Conservation (phyloP, 108 stramenopile species). For the Pseudonitzschia multiseries region DNA sequence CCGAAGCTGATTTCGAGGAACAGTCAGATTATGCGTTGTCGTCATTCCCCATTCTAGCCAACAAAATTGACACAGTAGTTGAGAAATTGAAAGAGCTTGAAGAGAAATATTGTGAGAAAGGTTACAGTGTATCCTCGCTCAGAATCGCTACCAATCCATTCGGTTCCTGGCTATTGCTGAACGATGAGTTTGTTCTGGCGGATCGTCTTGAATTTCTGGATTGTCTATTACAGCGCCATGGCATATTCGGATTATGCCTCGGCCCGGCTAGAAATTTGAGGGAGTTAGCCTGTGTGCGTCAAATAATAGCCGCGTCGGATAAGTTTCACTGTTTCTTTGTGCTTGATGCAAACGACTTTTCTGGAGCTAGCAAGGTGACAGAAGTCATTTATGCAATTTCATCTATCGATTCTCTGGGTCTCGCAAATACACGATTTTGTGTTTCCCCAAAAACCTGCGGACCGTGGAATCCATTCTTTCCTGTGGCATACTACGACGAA, state of each 20-base stretch:
- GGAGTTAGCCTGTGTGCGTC: conserved; percentile 35
- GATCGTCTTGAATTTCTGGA: conserved; percentile 44
- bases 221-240: conserved; percentile 29
- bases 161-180: conserved; percentile 59
- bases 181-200: conserved; percentile 2
- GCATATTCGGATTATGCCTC: conserved; percentile 65
- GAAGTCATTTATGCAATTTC: conserved; percentile 52
- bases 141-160: conserved; percentile 91
- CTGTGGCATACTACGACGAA: conserved; percentile 53
- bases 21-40: conserved; percentile 1
- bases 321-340: conserved; percentile 66
- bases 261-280: conserved; percentile 52
- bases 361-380: conserved; percentile 45
- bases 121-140: conserved; percentile 74
- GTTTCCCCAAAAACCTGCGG: conserved; percentile 45
- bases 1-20: conserved; percentile 33
- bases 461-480: conserved; percentile 80
- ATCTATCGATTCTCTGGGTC: conserved; percentile 39
- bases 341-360: conserved; percentile 43
- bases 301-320: conserved; percentile 46
- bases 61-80: conserved; percentile 12
- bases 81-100: conserved; percentile 9
- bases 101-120: conserved; percentile 27
- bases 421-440: conserved; percentile 81
- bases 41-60: background rate